These are phyloP conservation scores for Kokia cookei DNA, from an alignment of 441 rosid species.

Conservation along the genomic window DNA sequence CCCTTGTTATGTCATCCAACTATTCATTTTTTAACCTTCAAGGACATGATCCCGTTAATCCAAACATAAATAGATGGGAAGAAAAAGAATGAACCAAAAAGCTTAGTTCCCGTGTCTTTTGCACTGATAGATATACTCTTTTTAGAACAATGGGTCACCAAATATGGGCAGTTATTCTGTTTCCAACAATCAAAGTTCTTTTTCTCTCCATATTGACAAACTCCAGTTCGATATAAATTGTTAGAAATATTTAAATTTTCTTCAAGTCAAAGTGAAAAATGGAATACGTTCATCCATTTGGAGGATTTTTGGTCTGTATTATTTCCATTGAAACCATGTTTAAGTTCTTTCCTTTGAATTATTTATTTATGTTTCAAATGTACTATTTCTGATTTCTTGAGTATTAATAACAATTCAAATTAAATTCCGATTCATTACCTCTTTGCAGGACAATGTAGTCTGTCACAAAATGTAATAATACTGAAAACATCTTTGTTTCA, in stretches of 20 bases:
- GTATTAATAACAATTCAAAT: not conserved
- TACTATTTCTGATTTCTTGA: not conserved
- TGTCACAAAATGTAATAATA: not conserved
- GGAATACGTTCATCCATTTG: not conserved
- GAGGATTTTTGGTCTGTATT: not conserved
- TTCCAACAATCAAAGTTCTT: not conserved
- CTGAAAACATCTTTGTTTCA: conserved; percentile 26
- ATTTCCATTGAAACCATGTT: not conserved
- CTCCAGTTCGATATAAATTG: not conserved
- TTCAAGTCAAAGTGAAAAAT: not conserved
- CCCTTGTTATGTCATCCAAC: not conserved
- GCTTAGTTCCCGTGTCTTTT: not conserved
- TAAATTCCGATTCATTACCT: not conserved
- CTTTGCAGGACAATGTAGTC: not conserved
- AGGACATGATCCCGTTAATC: not conserved
- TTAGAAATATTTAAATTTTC: not conserved
- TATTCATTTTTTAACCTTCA: not conserved
- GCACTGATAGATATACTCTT: not conserved
- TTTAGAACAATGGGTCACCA: not conserved
- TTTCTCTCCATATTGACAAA: not conserved
- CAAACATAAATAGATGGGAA: not conserved
- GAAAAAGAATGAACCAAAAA: not conserved
- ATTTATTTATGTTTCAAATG: not conserved
- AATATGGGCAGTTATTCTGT: not conserved
- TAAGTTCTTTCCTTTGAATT: not conserved